phyloP scores from a whole-genome alignment of 495 filamentous ascomycete genomes.

The Annulohypoxylon maeteangense region DNA sequence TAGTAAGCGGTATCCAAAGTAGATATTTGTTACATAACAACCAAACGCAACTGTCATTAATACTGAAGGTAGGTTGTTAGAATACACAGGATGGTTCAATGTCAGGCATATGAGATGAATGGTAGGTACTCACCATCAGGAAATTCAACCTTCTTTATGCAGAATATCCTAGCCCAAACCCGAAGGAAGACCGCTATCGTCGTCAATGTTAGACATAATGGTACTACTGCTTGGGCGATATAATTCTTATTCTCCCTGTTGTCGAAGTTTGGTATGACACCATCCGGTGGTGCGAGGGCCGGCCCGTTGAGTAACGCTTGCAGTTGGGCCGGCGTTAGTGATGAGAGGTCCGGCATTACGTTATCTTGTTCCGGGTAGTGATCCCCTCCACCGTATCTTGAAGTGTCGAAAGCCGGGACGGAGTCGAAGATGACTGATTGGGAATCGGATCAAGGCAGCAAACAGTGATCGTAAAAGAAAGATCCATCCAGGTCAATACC shows the following conservation, averaged over 20 bases:
- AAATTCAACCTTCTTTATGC: conserved; percentile 27
- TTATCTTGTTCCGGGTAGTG: conserved; percentile 6
- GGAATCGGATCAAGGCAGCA: conserved; percentile 11
- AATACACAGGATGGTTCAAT: background rate
- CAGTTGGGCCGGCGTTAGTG: conserved; percentile 24
- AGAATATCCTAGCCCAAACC: conserved; percentile 34
- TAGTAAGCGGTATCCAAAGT: conserved; percentile 31
- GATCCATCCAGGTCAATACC: conserved; percentile 14
- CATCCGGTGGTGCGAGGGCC: conserved; percentile 42
- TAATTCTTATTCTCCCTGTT: conserved; percentile 45
- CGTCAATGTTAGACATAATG: conserved; percentile 29
- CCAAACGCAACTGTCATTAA: conserved; percentile 36
- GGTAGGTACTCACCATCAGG: conserved; percentile 31
- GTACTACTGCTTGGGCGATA: conserved; percentile 31
- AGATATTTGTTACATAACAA: conserved; percentile 33
- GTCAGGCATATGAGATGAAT: background rate
- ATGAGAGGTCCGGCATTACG: conserved; percentile 29
- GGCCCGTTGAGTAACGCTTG: conserved; percentile 38
- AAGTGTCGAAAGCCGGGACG: conserved; percentile 9
- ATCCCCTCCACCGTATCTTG: conserved; percentile 13
- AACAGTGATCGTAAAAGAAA: conserved; percentile 15
- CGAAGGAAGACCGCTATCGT: conserved; percentile 35
- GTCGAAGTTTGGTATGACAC: conserved; percentile 41
- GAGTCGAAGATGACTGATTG: conserved; percentile 15
- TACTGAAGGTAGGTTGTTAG: conserved; percentile 19